Base-by-base conservation (phyloP, 345 rosid genomes). In the Crucihimalaya himalaica region DNA sequence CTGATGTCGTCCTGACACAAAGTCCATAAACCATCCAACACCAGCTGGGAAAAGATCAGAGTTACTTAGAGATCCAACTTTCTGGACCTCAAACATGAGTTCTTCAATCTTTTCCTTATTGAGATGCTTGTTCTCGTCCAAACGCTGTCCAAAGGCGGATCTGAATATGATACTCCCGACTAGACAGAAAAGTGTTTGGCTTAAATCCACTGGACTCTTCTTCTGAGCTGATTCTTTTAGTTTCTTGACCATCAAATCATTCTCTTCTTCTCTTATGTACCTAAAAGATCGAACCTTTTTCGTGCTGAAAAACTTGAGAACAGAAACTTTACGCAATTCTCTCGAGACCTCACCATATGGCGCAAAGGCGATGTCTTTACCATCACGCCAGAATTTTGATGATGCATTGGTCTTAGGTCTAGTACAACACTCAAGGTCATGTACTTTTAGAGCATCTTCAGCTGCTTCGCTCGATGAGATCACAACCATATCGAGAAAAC, bases 381-480 rank as follows among this genome's bases (percentile, higher is more conserved):
- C 53, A 6, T 40, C 39, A 40, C 63, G 61, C 1, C 61, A 28
- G 9, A 48, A 72, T 6, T 51, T 23, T 8, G 54, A 32, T 45
- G 39, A 10, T 40, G 69, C 63, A 2, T 5, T 10, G 0, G 48
- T 27, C 1, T 0, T 39, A 11, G 81, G 64, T 50, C 73, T 39
- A 6, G 37, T 71, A 32, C 81, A 78, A 23, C 69, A 78, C 5
- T 57, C 54, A 2, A 66, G 73, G 53, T 78, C 81, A 40, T 61
- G 70, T 1, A 15, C 12, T 37, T 72, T 78, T 3, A 72, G 28
- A 16, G 54, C 64, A n/a, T 66, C 62, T 71, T 40, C 63, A 39
- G 77, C 73, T 19, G 68, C 73, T 40, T 65, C 73, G 1, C 58
- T 65, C 0, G 77, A 78, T 9, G 77, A 66, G 57, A 78, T 59